These are phyloP conservation scores for Cucurbita ficifolia DNA, from an alignment of 306 rosid genomes.

Conservation along the genomic window DNA sequence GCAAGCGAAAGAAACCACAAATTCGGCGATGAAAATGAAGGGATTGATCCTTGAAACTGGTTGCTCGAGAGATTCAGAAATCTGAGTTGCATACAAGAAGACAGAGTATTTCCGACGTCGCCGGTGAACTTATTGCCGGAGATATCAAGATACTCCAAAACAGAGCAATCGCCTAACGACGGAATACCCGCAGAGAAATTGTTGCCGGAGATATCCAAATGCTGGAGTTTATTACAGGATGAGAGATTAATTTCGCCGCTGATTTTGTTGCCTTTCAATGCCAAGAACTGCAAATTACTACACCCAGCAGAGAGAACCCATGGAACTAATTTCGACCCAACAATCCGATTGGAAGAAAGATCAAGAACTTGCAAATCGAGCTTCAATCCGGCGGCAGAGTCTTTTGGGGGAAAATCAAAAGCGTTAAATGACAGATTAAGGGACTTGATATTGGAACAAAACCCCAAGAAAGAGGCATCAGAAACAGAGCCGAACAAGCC, in stretches of 20 bases:
- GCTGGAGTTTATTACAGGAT: constrained; percentile 17
- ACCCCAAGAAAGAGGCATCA: constrained; percentile 16
- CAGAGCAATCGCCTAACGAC: constrained; percentile 48
- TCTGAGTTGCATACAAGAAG: constrained; percentile 29
- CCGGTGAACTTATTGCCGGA: constrained; percentile 62
- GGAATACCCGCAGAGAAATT: constrained; percentile 44
- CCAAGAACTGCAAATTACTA: constrained; percentile 15
- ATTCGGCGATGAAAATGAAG: constrained; percentile 29
- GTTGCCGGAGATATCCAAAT: constrained; percentile 55
- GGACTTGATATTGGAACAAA: constrained; percentile 34
- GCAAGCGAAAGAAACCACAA: constrained; percentile 39
- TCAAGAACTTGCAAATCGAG: constrained; percentile 35
- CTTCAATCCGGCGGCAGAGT: constrained; percentile 2
- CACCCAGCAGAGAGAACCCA: constrained; percentile 46
- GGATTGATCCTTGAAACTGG: constrained; percentile 44
- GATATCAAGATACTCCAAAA: constrained; percentile 42
- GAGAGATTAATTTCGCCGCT: constrained; percentile 40
- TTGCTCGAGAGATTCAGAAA: constrained; percentile 52
- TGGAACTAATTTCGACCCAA: constrained; percentile 24
- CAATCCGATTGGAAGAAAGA: constrained; percentile 51
- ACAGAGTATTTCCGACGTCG: constrained; percentile 28
- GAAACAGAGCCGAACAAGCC: constrained; percentile 34
- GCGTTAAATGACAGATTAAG: constrained; percentile 53
- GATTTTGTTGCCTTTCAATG: constrained; percentile 50
- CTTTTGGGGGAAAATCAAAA: constrained; percentile 23